Evolutionary conservation across 2,329 filamentous ascomycete species (phyloP).

Genomic region (Tolypocladium capitatum): DNA sequence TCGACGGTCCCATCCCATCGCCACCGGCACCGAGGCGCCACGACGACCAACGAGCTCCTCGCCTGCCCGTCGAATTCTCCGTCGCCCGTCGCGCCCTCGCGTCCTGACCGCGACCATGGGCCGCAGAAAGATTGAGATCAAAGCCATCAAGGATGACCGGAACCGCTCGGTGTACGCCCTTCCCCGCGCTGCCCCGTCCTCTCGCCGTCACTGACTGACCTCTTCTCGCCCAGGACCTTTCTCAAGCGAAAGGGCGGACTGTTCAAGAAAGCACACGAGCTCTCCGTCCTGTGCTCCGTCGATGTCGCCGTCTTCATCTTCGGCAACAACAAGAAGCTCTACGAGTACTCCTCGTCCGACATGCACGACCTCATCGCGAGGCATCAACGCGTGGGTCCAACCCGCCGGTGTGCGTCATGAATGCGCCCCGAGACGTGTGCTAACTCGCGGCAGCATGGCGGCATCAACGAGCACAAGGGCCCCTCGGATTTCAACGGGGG

Average conservation of each 20-base stretch:
- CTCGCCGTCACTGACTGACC: background rate
- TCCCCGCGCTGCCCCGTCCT: background rate
- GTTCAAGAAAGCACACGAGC: slow-evolving; percentile 98
- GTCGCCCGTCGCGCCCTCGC: background rate
- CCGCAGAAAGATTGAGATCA: slow-evolving; percentile 98
- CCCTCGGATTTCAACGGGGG: slow-evolving; percentile 83
- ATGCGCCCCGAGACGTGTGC: background rate
- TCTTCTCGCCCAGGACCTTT: slow-evolving; percentile 56
- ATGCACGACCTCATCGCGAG: slow-evolving; percentile 81
- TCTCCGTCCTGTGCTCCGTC: slow-evolving; percentile 94
- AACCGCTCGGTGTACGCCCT: slow-evolving; percentile 86
- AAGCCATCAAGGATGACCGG: slow-evolving; percentile 96
- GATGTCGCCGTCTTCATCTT: slow-evolving; percentile 99
- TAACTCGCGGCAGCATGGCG: slow-evolving; percentile 55
- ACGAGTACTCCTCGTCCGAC: slow-evolving; percentile 90
- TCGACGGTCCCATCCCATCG: background rate
- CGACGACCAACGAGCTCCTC: background rate
- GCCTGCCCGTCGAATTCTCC: background rate
- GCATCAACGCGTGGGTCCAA: slow-evolving; percentile 71
- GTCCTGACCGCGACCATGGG: slow-evolving; percentile 48
- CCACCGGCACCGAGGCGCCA: background rate
- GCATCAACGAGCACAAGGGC: slow-evolving; percentile 90
- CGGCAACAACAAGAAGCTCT: slow-evolving; percentile 96
- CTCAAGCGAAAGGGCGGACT: slow-evolving; percentile 96
- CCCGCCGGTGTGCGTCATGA: background rate